Conservation (phyloP, 805 yeast species). For the Lipomyces japonicus region DNA sequence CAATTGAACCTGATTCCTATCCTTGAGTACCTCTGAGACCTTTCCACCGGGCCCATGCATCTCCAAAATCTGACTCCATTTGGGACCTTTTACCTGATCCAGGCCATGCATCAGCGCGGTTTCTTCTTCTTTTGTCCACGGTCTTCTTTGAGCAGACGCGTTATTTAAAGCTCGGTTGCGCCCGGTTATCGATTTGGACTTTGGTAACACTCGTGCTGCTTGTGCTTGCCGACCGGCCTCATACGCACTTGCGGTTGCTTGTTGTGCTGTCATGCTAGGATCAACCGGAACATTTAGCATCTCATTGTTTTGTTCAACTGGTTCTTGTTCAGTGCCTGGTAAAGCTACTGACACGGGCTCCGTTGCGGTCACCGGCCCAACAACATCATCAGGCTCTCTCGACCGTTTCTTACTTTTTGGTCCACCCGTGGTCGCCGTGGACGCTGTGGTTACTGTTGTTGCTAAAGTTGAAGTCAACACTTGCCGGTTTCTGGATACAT, state of each 20-base stretch:
- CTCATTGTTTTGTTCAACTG: conserved; percentile 3
- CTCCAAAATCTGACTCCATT: conserved; percentile 88
- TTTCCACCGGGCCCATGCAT: conserved; percentile 93
- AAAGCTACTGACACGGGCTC: too few relatives aligned
- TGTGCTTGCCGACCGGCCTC: conserved; percentile 3
- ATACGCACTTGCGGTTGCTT: neutral
- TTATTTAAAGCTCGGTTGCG: conserved; percentile 26
- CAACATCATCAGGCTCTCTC: neutral
- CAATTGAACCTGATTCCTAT: conserved; percentile 84
- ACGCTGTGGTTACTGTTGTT: neutral
- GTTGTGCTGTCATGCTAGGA: conserved; percentile 5
- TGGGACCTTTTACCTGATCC: conserved; percentile 74
- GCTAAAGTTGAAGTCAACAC: conserved; percentile 1
- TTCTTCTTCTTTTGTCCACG: conserved; percentile 90
- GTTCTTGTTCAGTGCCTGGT: neutral
- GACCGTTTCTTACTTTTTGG: too few relatives aligned
- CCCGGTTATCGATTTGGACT: neutral
- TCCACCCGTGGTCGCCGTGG: too few relatives aligned
- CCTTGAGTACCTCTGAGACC: conserved; percentile 74
- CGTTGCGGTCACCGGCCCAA: neutral
- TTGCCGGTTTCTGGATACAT: conserved; percentile 55
- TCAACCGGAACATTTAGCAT: conserved; percentile 13
- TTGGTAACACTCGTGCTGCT: conserved; percentile 2
- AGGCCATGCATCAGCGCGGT: conserved; percentile 76
- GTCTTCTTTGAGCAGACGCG: conserved; percentile 46